These are phyloP conservation scores for Berkeleyomyces rouxiae DNA, from an alignment of 2,329 filamentous ascomycete genomes.

Conservation along the genomic window DNA sequence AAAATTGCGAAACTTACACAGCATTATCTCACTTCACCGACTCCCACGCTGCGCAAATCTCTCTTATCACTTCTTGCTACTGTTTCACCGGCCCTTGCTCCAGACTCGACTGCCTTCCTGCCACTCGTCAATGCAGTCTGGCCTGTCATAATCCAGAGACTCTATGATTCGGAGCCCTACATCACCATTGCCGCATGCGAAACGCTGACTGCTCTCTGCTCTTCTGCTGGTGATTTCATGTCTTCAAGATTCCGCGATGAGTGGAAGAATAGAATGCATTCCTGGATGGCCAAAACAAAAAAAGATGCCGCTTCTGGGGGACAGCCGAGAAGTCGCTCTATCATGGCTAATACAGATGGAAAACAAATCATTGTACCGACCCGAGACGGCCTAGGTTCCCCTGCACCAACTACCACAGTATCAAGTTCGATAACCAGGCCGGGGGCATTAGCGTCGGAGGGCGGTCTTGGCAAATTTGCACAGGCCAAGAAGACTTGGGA, in stretches of 20 bases:
- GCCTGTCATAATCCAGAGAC: conserved; percentile 58
- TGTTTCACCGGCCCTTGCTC: conserved; percentile 53
- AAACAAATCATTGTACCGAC: conserved; percentile 2
- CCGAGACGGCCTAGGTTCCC: neutral
- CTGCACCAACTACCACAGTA: neutral
- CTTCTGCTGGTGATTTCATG: conserved; percentile 66
- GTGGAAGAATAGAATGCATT: conserved; percentile 40
- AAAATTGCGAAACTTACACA: conserved; percentile 73
- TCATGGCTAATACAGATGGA: neutral
- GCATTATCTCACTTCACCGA: conserved; percentile 76
- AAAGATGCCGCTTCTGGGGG: conserved; percentile 21
- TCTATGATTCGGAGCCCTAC: conserved; percentile 50
- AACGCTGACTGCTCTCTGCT: conserved; percentile 52
- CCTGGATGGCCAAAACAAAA: conserved; percentile 25
- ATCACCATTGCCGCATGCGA: conserved; percentile 55
- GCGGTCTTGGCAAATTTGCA: conserved; percentile 39
- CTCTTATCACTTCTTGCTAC: conserved; percentile 62
- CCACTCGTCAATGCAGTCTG: conserved; percentile 82
- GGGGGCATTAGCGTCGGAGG: conserved; percentile 1
- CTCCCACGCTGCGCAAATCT: conserved; percentile 58
- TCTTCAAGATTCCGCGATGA: conserved; percentile 55
- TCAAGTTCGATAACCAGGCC: neutral
- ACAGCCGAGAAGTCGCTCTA: neutral
- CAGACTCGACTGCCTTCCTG: conserved; percentile 67
- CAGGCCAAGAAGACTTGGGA: conserved; percentile 49